phyloP scores from a whole-genome alignment of 2,329 filamentous ascomycete genomes.

The Aspergillus pseudoterreus region DNA sequence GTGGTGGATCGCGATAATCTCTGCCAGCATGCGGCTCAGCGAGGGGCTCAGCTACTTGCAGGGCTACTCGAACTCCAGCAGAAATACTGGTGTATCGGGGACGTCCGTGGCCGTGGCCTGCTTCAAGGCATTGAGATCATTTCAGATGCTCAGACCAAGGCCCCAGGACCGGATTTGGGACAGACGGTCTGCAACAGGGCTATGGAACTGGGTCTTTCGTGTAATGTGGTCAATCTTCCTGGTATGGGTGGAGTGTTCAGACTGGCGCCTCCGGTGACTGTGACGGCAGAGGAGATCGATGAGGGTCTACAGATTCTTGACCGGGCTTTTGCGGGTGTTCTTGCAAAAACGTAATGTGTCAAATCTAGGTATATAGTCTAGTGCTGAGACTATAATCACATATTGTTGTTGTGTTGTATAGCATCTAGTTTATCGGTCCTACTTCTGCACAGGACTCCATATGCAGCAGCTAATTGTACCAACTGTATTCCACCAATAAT shows the following conservation, averaged over 20 bases:
- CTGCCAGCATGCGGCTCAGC: slow-evolving; percentile 42
- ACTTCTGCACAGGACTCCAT: too few species aligned
- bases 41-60: slow-evolving; percentile 46
- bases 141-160: slow-evolving; percentile 46
- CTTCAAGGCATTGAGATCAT: slow-evolving; percentile 60
- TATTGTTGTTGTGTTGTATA: too few species aligned
- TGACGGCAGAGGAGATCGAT: slow-evolving; percentile 49
- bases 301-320: slow-evolving; percentile 56
- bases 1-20: slow-evolving; percentile 57
- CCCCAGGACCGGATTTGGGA: slow-evolving; percentile 47
- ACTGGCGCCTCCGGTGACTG: slow-evolving; percentile 59
- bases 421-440: too few species aligned
- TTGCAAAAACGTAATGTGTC: background rate
- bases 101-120: slow-evolving; percentile 57
- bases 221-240: slow-evolving; percentile 53
- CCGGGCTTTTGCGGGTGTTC: slow-evolving; percentile 44
- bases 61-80: slow-evolving; percentile 47
- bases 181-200: slow-evolving; percentile 46
- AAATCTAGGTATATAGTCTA: too few species aligned
- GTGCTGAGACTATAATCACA: too few species aligned
- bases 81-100: slow-evolving; percentile 60
- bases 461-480: too few species aligned
- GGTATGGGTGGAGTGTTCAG: slow-evolving; percentile 57
- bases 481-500: too few species aligned
- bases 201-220: slow-evolving; percentile 53